Percentiles rank a stretch among this genome's conserved stretches.
Evolutionary conservation across 2,329 filamentous ascomycete genomes (phyloP).

Genomic region (Zarea fungicola): DNA sequence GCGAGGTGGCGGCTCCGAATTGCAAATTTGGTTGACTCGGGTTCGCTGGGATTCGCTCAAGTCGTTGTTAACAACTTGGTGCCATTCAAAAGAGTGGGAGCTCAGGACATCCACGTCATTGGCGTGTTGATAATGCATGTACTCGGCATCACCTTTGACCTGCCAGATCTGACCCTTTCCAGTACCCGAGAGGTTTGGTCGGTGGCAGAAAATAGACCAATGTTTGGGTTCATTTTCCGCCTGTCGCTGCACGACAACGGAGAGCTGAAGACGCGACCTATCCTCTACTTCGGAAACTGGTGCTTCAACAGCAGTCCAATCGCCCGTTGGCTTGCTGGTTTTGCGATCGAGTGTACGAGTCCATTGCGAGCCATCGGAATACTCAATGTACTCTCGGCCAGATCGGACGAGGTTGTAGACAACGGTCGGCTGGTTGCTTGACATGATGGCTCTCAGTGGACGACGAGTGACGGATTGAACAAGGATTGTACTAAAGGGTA

Average conservation of each 20-base stretch:
- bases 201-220: slow-evolving; percentile 2
- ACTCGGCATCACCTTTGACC: slow-evolving; percentile 5
- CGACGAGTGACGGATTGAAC: background rate
- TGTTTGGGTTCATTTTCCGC: background rate
- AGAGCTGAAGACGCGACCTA: background rate
- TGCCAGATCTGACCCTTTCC: background rate
- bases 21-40: background rate
- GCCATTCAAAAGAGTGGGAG: background rate
- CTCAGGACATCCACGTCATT: background rate
- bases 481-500: background rate
- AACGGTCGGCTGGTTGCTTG: background rate
- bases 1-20: background rate
- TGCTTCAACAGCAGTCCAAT: background rate
- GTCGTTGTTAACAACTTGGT: background rate
- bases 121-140: background rate
- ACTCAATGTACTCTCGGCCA: background rate
- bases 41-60: background rate
- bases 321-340: background rate
- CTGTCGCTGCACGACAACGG: background rate
- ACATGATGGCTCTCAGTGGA: background rate
- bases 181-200: background rate
- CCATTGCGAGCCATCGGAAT: background rate
- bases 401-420: background rate
- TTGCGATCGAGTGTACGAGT: background rate
- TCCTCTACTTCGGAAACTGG: background rate